These are phyloP conservation scores for Paraleonurus japonicus DNA, from an alignment of 257 asterid genomes.

Conservation along the genomic window DNA sequence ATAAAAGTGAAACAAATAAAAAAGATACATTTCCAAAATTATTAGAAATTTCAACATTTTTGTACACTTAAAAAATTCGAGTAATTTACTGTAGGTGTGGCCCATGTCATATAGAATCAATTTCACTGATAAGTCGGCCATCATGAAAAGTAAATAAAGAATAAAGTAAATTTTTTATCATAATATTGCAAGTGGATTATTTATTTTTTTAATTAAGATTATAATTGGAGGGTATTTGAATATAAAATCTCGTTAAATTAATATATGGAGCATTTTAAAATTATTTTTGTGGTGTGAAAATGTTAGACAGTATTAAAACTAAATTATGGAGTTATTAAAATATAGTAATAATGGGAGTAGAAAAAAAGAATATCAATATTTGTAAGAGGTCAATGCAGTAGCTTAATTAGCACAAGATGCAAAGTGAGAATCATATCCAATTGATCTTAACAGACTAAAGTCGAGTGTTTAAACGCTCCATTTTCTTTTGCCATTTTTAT, in stretches of 20 bases:
- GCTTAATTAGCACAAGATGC: slow-evolving; percentile 50
- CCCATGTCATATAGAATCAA: background rate
- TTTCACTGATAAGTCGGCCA: background rate
- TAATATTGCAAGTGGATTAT: too few species aligned
- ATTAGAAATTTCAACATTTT: background rate
- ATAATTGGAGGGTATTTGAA: background rate
- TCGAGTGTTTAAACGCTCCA: slow-evolving; percentile 22
- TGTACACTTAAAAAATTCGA: background rate
- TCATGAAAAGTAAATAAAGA: background rate
- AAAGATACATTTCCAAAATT: background rate
- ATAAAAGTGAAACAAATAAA: background rate
- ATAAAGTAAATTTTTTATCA: too few species aligned
- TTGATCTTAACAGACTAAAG: slow-evolving; percentile 25
- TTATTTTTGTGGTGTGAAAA: background rate
- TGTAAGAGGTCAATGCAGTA: slow-evolving; percentile 32
- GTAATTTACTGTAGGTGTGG: background rate
- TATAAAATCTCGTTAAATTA: background rate
- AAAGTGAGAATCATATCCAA: slow-evolving; percentile 50
- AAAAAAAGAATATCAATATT: slow-evolving; percentile 33
- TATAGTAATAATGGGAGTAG: slow-evolving; percentile 11
- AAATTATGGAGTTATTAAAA: background rate
- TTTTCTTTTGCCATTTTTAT: slow-evolving; percentile 17
- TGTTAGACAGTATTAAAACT: background rate
- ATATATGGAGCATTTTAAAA: too few species aligned
- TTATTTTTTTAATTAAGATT: too few species aligned